phyloP scores from a whole-genome alignment of 2,329 filamentous ascomycete species.

The Aspergillus caelatus region DNA sequence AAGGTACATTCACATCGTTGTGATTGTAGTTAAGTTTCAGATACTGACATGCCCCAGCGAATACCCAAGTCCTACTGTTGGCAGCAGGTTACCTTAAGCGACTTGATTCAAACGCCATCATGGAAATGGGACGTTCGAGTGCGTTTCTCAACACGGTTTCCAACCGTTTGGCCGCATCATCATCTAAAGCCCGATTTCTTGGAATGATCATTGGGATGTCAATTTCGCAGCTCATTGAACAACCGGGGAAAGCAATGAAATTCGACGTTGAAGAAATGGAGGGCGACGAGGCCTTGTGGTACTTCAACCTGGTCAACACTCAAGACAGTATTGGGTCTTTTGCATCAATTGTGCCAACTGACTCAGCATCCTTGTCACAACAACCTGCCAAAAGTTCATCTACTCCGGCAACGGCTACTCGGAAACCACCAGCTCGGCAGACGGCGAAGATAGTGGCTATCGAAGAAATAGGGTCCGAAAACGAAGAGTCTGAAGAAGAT shows the following conservation, averaged over 20 bases:
- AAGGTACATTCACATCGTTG: slow-evolving; percentile 58
- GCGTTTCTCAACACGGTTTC: slow-evolving; percentile 78
- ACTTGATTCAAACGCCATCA: slow-evolving; percentile 65
- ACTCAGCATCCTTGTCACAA: slow-evolving; percentile 18
- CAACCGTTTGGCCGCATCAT: slow-evolving; percentile 78
- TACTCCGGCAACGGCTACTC: neutral
- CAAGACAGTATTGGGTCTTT: slow-evolving; percentile 66
- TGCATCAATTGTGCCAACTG: slow-evolving; percentile 48
- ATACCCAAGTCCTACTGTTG: slow-evolving; percentile 77
- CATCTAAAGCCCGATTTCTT: slow-evolving; percentile 74
- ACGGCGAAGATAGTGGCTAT: slow-evolving; percentile 54
- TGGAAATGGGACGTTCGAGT: slow-evolving; percentile 70
- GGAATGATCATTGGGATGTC: slow-evolving; percentile 86
- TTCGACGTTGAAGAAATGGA: slow-evolving; percentile 83
- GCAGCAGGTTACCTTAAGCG: slow-evolving; percentile 75
- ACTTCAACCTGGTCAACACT: slow-evolving; percentile 66
- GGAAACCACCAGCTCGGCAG: neutral
- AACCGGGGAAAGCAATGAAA: slow-evolving; percentile 70
- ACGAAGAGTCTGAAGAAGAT: slow-evolving; percentile 54
- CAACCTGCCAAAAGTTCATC: slow-evolving; percentile 6
- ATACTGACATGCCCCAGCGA: slow-evolving; percentile 57
- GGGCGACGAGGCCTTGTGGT: slow-evolving; percentile 73
- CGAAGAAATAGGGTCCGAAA: slow-evolving; percentile 65
- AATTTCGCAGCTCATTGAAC: slow-evolving; percentile 65
- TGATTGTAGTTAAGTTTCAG: neutral